These are phyloP conservation scores for Crithidia mellificae DNA, from an alignment of 208 protist genomes.

Conservation along the genomic window DNA sequence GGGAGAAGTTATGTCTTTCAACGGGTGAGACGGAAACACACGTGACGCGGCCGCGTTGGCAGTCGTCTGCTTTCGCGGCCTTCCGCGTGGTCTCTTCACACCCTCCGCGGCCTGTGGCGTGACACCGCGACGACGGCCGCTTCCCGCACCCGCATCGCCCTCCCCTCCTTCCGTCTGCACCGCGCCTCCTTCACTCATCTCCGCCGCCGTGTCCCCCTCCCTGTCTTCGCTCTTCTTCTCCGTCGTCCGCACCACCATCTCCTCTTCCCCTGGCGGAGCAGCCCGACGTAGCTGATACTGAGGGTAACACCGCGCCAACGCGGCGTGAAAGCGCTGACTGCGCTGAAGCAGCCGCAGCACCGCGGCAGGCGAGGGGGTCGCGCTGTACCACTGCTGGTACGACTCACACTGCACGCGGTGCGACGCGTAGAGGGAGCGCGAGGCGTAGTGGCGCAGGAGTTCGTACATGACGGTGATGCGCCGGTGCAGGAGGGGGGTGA, in stretches of 20 bases:
- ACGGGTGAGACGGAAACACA: background rate
- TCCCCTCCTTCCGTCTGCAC: no score
- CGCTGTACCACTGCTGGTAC: conserved; percentile 64
- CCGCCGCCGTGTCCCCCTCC: no score
- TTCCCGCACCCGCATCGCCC: background rate
- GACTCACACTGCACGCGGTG: conserved; percentile 42
- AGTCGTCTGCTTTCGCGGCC: no score
- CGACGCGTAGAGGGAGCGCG: conserved; percentile 42
- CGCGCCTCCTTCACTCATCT: no score
- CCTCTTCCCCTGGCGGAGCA: no score
- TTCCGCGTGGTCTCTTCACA: background rate
- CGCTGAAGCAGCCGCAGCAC: conserved; percentile 64
- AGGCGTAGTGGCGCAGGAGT: conserved; percentile 59
- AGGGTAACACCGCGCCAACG: conserved; percentile 41
- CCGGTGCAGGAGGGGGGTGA: conserved; percentile 57
- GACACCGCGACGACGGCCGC: background rate
- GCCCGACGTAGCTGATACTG: conserved; percentile 25
- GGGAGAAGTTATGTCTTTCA: background rate
- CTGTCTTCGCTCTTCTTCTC: no score
- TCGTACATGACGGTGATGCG: conserved; percentile 77
- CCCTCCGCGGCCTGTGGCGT: background rate
- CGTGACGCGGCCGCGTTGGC: background rate
- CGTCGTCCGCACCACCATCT: no score
- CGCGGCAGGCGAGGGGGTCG: conserved; percentile 49
- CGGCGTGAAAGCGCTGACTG: conserved; percentile 37